Evolutionary conservation across 2,329 filamentous ascomycete species (phyloP).

Genomic region (Chrysosphaeria jannelii): DNA sequence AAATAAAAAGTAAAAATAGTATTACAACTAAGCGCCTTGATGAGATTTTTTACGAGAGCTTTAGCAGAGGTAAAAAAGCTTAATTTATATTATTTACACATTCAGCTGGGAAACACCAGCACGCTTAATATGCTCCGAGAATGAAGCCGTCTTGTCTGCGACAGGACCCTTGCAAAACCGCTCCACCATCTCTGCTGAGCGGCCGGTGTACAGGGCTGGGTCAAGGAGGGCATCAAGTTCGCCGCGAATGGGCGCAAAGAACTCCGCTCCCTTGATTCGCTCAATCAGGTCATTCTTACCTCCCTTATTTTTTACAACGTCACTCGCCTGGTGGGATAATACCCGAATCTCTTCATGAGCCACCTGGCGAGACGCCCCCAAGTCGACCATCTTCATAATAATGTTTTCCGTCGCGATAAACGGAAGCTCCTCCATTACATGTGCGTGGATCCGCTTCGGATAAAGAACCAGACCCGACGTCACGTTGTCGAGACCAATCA

Average conservation of each 20-base stretch:
- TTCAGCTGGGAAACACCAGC: conserved; percentile 2
- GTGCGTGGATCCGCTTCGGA: conserved; percentile 35
- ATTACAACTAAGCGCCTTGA: too few relatives aligned
- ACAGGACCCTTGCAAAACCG: conserved; percentile 3
- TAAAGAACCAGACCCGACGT: conserved; percentile 43
- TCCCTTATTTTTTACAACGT: conserved; percentile 19
- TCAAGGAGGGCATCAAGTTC: conserved; percentile 13
- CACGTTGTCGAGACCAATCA: conserved; percentile 31
- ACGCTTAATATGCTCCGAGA: conserved; percentile 2
- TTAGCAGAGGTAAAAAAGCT: too few relatives aligned
- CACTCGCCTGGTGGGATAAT: conserved; percentile 43
- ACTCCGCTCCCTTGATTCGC: conserved; percentile 38
- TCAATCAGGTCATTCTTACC: conserved; percentile 57
- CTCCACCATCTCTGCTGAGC: conserved; percentile 15
- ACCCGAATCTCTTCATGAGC: conserved; percentile 72
- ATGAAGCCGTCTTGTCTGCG: conserved; percentile 1
- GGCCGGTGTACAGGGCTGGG: conserved; percentile 9
- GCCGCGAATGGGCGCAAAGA: conserved; percentile 41
- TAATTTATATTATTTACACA: conserved; percentile 1
- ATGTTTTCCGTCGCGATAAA: conserved; percentile 24
- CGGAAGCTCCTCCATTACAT: conserved; percentile 46
- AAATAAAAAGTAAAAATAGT: too few relatives aligned
- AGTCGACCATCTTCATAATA: conserved; percentile 48
- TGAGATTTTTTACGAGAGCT: too few relatives aligned
- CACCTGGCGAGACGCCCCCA: conserved; percentile 45